Percentiles rank a stretch among this genome's conserved stretches.
Evolutionary conservation across 2,329 filamentous ascomycete species (phyloP).

Genomic region (Aureobasidium sp.): DNA sequence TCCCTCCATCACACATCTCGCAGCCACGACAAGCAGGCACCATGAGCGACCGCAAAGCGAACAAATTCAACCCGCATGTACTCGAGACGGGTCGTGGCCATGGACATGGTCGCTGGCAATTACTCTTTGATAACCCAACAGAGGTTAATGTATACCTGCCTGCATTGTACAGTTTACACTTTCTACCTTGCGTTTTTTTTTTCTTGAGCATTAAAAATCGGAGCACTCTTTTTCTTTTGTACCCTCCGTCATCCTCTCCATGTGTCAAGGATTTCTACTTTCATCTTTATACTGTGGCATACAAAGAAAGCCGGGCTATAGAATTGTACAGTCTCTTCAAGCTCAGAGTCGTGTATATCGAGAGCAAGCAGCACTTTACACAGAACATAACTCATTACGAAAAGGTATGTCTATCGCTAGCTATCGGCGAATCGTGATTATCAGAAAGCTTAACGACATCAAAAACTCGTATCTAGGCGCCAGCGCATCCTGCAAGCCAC

Average conservation of each 20-base stretch:
- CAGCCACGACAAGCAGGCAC: conserved; percentile 9
- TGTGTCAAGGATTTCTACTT: background rate
- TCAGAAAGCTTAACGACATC: background rate
- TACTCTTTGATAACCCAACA: conserved; percentile 3
- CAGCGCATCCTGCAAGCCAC: conserved; percentile 6
- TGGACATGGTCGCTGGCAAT: conserved; percentile 5
- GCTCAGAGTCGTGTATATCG: background rate
- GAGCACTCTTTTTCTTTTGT: conserved; percentile 6
- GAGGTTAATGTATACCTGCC: conserved; percentile 12
- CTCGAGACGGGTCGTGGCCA: background rate
- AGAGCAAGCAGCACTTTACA: background rate
- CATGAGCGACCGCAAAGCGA: background rate
- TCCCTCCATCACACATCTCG: background rate
- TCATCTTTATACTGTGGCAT: background rate
- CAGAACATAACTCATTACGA: background rate
- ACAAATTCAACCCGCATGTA: background rate
- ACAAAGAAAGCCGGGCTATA: background rate
- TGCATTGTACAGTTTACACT: conserved; percentile 10
- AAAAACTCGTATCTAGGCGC: background rate
- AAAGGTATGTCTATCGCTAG: background rate
- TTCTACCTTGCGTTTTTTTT: background rate
- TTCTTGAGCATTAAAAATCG: conserved; percentile 3
- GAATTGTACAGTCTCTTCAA: background rate
- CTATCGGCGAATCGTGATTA: background rate
- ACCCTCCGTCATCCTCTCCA: background rate